phyloP scores from a whole-genome alignment of 306 rosid species.

The Potentilla sterilis region DNA sequence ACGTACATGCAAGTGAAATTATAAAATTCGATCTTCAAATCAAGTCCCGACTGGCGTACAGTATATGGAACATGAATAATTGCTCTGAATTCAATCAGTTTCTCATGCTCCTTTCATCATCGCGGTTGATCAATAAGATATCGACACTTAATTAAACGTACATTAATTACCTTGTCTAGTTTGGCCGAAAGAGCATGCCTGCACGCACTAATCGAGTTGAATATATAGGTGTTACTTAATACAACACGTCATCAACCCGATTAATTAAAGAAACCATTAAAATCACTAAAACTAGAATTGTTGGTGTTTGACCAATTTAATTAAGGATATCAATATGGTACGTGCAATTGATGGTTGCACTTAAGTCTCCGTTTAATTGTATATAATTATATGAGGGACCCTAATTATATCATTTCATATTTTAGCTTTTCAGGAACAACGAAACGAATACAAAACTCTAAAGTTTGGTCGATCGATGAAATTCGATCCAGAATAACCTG shows the following conservation, averaged over 20 bases:
- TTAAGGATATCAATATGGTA: neutral
- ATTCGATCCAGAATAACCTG: neutral
- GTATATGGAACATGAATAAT: no score
- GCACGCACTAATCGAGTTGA: neutral
- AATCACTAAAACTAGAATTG: neutral
- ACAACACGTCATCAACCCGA: constrained; percentile 10
- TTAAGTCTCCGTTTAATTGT: constrained; percentile 2
- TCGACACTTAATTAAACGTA: neutral
- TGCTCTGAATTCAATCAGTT: neutral
- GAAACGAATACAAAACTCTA: neutral
- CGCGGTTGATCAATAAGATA: neutral
- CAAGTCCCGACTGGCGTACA: no score
- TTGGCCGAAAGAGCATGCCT: constrained; percentile 5
- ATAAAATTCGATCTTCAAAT: no score
- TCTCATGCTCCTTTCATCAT: neutral
- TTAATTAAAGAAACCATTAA: no score
- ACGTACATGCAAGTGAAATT: no score
- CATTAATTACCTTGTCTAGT: neutral
- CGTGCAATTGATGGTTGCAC: neutral
- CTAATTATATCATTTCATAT: no score
- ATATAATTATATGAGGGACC: neutral
- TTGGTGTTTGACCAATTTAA: neutral
- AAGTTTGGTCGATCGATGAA: neutral
- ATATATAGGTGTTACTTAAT: neutral
- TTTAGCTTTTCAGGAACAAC: neutral